Evolutionary conservation across 805 yeast genomes (phyloP).

Genomic region (Suhomyces prunicola): DNA sequence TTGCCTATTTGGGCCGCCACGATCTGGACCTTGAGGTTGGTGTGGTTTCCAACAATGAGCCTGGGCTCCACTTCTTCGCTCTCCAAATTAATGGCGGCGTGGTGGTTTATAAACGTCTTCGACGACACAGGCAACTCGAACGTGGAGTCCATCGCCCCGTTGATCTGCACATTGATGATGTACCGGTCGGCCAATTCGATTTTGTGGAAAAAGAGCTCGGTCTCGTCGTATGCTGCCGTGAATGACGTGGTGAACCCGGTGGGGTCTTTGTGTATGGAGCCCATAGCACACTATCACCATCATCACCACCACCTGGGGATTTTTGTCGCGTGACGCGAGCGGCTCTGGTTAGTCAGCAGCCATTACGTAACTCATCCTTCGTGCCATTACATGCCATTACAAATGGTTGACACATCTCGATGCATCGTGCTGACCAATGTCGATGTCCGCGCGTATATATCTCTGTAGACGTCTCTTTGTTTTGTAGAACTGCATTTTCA

Average conservation of each 20-base stretch:
- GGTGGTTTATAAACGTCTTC: conserved; percentile 14
- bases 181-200: conserved; percentile 38
- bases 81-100: conserved; percentile 5
- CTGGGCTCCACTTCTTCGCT: conserved; percentile 40
- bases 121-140: conserved; percentile 30
- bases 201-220: conserved; percentile 17
- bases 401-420: neutral
- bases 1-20: conserved; percentile 50
- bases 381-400: neutral
- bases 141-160: conserved; percentile 51
- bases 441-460: neutral
- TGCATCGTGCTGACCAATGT: neutral
- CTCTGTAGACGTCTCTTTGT: too few relatives aligned
- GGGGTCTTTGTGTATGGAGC: conserved; percentile 2
- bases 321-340: neutral
- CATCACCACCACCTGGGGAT: too few relatives aligned
- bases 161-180: conserved; percentile 35
- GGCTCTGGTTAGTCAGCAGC: neutral
- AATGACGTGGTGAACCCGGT: conserved; percentile 10
- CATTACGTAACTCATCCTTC: neutral
- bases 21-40: conserved; percentile 46
- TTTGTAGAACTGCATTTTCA: too few relatives aligned
- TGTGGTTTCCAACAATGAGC: conserved; percentile 46
- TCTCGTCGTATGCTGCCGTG: conserved; percentile 1
- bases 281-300: neutral